These are phyloP conservation scores for Reutealis trisperma DNA, from an alignment of 345 rosid genomes.

Conservation along the genomic window DNA sequence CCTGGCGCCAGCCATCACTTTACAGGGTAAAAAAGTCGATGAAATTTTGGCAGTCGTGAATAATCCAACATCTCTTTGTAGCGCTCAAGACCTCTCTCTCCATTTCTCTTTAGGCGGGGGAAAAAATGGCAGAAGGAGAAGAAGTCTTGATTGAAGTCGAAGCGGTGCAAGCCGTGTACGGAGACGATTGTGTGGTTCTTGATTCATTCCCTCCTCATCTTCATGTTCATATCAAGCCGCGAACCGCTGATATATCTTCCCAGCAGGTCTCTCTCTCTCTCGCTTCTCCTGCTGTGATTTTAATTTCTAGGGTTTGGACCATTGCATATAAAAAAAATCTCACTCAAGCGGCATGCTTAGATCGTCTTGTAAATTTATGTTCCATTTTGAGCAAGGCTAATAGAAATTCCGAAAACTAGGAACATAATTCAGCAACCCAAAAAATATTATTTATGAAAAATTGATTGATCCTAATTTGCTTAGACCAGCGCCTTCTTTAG, in stretches of 20 bases:
- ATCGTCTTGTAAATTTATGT: background rate
- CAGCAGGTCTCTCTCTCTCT: conserved; percentile 57
- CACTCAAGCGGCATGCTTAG: background rate
- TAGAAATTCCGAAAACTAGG: no score
- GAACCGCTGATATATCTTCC: conserved; percentile 89
- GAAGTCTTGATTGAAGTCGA: conserved; percentile 73
- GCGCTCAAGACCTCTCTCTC: no score
- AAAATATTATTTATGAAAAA: background rate
- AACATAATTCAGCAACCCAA: background rate
- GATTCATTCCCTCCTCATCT: conserved; percentile 67
- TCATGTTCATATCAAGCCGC: conserved; percentile 68
- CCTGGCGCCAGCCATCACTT: no score
- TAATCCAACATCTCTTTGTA: no score
- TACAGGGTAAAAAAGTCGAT: no score
- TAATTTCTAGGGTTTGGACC: background rate
- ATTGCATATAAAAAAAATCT: background rate
- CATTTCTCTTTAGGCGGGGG: no score
- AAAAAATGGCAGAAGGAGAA: conserved; percentile 50
- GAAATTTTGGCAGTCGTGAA: no score
- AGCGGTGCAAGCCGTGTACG: conserved; percentile 76
- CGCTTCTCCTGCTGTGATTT: background rate
- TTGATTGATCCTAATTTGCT: background rate
- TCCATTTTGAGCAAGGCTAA: no score
- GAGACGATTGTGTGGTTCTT: conserved; percentile 63
- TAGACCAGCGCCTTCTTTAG: background rate